Evolutionary conservation across 2,329 filamentous ascomycete genomes (phyloP).

Genomic region (Colletotrichum sp.): DNA sequence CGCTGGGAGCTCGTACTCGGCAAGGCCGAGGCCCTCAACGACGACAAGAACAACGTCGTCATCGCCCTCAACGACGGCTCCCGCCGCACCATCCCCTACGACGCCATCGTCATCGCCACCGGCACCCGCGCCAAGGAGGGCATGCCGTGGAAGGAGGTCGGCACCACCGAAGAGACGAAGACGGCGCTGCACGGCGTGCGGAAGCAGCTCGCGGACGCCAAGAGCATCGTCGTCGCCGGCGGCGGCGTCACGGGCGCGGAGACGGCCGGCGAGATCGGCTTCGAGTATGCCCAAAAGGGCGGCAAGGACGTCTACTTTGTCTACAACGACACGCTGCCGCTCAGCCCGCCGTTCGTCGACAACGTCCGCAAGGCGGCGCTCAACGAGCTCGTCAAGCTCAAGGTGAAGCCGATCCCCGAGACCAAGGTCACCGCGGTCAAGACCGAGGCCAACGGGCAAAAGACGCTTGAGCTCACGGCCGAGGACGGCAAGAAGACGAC

Average conservation of each 20-base stretch:
- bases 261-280: slow-evolving; percentile 54
- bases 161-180: slow-evolving; percentile 45
- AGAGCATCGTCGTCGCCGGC: slow-evolving; percentile 55
- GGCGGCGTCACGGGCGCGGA: slow-evolving; percentile 57
- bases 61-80: slow-evolving; percentile 33
- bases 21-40: slow-evolving; percentile 39
- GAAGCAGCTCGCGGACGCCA: slow-evolving; percentile 42
- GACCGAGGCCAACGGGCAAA: slow-evolving; percentile 27
- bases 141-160: slow-evolving; percentile 55
- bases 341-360: slow-evolving; percentile 32
- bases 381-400: slow-evolving; percentile 45
- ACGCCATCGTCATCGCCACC: slow-evolving; percentile 59
- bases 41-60: slow-evolving; percentile 38
- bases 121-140: slow-evolving; percentile 46
- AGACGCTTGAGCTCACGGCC: slow-evolving; percentile 36
- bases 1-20: slow-evolving; percentile 56
- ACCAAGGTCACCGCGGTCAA: slow-evolving; percentile 35
- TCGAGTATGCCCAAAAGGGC: slow-evolving; percentile 45
- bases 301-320: slow-evolving; percentile 52
- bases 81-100: slow-evolving; percentile 43
- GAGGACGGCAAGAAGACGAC: slow-evolving; percentile 37
- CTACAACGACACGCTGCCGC: slow-evolving; percentile 40
- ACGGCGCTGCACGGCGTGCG: slow-evolving; percentile 39
- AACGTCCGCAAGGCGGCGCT: slow-evolving; percentile 42
- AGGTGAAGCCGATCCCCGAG: slow-evolving; percentile 44